Conservation (phyloP, 768 basidiomycete species). For the Tulasnella sp. region DNA sequence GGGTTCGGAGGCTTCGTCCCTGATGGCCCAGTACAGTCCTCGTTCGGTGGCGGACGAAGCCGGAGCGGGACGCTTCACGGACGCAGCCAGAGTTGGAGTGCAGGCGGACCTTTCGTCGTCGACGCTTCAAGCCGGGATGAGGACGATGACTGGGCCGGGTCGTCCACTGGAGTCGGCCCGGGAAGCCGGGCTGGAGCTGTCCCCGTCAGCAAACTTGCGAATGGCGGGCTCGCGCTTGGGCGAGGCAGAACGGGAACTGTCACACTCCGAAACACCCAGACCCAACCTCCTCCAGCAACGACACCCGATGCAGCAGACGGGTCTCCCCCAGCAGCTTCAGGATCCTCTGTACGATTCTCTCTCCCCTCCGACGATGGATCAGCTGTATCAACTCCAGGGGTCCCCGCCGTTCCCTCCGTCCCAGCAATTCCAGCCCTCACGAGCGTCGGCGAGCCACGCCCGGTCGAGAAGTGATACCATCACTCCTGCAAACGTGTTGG, state of each 20-base stretch:
- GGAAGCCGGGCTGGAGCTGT: conserved; percentile 9
- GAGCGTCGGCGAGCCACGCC: background rate
- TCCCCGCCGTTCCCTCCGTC: conserved; percentile 1
- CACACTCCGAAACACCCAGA: conserved; percentile 9
- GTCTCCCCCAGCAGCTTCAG: background rate
- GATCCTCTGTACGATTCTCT: conserved; percentile 1
- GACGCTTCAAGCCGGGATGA: conserved; percentile 5
- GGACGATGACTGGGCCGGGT: conserved; percentile 2
- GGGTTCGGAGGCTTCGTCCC: background rate
- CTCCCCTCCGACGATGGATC: background rate
- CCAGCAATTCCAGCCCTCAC: conserved; percentile 1
- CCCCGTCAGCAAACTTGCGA: conserved; percentile 10
- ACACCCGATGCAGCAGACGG: background rate
- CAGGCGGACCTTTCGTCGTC: background rate
- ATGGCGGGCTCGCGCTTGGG: conserved; percentile 12
- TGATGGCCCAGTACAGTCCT: background rate
- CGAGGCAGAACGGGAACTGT: conserved; percentile 13
- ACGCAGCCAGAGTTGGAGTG: conserved; percentile 12
- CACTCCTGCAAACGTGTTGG: conserved; percentile 4
- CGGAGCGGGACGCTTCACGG: conserved; percentile 14
- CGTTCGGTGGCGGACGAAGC: background rate
- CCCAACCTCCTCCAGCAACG: background rate
- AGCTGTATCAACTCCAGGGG: background rate
- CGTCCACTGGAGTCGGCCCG: background rate
- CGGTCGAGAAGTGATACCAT: conserved; percentile 12